phyloP scores from a whole-genome alignment of 2,329 filamentous ascomycete species.

The Phyllosticta citribraziliensis region DNA sequence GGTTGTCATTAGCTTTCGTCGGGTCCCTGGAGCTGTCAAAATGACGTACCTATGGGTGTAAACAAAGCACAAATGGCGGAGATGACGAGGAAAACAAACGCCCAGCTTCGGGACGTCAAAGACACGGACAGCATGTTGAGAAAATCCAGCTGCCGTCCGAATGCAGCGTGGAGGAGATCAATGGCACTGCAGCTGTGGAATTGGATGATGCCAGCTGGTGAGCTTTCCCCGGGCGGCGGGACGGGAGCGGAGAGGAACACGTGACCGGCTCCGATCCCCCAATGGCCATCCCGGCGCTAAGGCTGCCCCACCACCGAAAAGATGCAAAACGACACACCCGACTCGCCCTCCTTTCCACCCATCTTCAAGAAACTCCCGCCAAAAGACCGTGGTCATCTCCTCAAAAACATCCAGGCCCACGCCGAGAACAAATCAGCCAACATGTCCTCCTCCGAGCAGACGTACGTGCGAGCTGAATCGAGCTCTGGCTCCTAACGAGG shows the following conservation, averaged over 20 bases:
- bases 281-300: conserved; percentile 6
- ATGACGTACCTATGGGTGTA: conserved; percentile 25
- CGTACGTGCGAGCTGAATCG: conserved; percentile 49
- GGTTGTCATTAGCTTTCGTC: conserved; percentile 1
- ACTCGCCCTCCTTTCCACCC: conserved; percentile 22
- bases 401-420: conserved; percentile 19
- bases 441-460: conserved; percentile 67
- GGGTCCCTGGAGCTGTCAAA: conserved; percentile 5
- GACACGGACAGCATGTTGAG: conserved; percentile 11
- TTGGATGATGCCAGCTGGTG: background rate
- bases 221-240: conserved; percentile 8
- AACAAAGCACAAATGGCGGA: conserved; percentile 25
- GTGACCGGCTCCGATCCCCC: conserved; percentile 4
- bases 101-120: conserved; percentile 50
- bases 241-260: conserved; percentile 7
- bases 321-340: conserved; percentile 11
- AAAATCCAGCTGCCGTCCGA: conserved; percentile 7
- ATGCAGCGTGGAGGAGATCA: conserved; percentile 2
- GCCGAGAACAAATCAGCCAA: conserved; percentile 19
- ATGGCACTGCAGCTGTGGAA: background rate
- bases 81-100: conserved; percentile 34
- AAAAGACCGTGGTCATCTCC: conserved; percentile 37
- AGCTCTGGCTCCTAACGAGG: conserved; percentile 3
- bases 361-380: conserved; percentile 38
- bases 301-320: conserved; percentile 11